Evolutionary conservation across 2,329 filamentous ascomycete species (phyloP), one percentile per base, ranked within the genome.

Genomic region (Pestalotiopsis sp.): DNA sequence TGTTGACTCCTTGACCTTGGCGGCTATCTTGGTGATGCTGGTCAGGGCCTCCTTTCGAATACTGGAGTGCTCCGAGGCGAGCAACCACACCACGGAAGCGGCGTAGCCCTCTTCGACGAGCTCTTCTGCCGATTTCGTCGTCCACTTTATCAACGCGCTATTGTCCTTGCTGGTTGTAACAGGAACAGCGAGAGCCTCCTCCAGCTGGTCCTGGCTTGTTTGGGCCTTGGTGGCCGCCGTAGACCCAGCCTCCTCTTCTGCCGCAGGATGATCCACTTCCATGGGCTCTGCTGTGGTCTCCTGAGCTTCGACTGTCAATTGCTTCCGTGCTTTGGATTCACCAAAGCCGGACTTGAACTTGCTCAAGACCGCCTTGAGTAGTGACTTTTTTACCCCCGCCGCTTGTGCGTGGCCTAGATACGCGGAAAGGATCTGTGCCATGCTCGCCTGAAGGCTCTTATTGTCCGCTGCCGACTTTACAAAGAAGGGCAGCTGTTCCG

Each of bases 1-100:
- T 1, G 88, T 86, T 0, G 92, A 95, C 65, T 89, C 88, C 77
- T 91, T 87, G 63, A 92, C 81, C 75, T 88, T 89, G 39, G 81
- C 80, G 1, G 88, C 86, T 78, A 91, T 87, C 76, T 92, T 93
- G 64, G 89, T 84, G 57, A 95, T 84, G 73, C 90, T 91, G 52
- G 85, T 88, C 20, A 92, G 82, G 4, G 94, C 93, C 81, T 98
- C 94, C 70, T 91, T 90, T 64, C 95, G 89, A 72, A 97, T 92
- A 77, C 92, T 91, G 45, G 85, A 83, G 74, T 96, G 90, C 61
- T 90, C 82, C 0, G 94, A 97, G 66, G 89, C 91, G 12, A 98
- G 85, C 73, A 95, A 92, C 41, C 91, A 84, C 61, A 97, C 85
- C 38, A 98, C 82, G 2, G 89, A 86, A 14, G 87, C 85, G 25